Base-by-base conservation (phyloP, 83 land plant genomes). In the Diphasiastrum complanatum region DNA sequence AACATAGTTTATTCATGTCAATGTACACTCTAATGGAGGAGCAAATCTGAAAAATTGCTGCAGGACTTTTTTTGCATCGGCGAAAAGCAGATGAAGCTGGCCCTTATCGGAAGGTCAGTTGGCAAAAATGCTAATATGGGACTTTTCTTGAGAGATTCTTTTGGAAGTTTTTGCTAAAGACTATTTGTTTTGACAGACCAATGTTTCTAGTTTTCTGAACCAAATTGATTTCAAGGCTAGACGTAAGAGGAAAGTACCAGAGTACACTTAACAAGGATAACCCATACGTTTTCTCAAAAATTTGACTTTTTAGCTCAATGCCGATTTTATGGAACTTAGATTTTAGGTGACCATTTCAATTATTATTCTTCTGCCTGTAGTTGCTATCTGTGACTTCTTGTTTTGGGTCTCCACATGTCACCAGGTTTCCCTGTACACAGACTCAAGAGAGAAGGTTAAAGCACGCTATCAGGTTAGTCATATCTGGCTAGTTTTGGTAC, bases 401-500 rank as follows among this genome's bases (percentile, higher is more conserved):
- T 24, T 50, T 68, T 18, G 25, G 18, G 18, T 18, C 18, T 18
- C 6, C 23, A 6, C 18, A 18, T 4, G 4, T 5, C 6, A 49
- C 20, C 77, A 84, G 99, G 91, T 80, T 45, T 89, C 83, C 47
- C 76, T 89, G 60, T 93, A 81, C 51, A 68, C 83, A 16, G 99
- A 93, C 63, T 75, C 86, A 43, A 74, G 99, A 31, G 99, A 93
- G 67, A 93, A 93, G 59, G 91, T 89, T 2, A 89, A 91, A 26
- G 99, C 88, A 23, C 83, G 91, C n/a, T 93, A 93, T 70, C 99
- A 93, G 86, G 99, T 88, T 41, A 58, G 75, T 49, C 52, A 16
- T 25, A 28, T 12, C 61, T 2, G 33, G 14, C 41, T 25, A 16
- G 6, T 2, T 26, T 4, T 25, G 16, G 6, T 2, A 53, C 14